phyloP scores from a whole-genome alignment of 306 rosid genomes.

The Quercus berberidifolia region DNA sequence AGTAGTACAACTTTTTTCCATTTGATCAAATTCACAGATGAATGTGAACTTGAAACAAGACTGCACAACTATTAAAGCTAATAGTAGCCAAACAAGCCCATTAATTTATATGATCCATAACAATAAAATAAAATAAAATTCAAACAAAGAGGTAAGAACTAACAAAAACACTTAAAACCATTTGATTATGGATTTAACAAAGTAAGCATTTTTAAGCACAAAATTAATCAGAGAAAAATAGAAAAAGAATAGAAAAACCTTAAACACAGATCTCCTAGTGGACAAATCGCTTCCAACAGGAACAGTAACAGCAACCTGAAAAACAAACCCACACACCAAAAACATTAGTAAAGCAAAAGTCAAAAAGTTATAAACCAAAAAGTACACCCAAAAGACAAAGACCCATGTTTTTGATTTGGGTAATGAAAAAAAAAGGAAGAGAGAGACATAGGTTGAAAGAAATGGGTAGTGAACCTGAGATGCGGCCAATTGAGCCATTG shows the following conservation, averaged over 20 bases:
- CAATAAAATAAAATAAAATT: too few species aligned
- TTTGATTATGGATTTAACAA: neutral
- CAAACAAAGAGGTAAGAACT: neutral
- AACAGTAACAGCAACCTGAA: conserved; percentile 44
- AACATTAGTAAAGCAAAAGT: neutral
- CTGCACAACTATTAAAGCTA: neutral
- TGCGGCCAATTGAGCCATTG: conserved; percentile 40
- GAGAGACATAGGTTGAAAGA: neutral
- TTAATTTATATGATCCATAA: neutral
- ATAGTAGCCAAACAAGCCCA: neutral
- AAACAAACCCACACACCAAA: neutral
- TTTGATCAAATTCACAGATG: neutral
- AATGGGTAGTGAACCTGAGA: conserved; percentile 35
- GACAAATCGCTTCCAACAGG: conserved; percentile 46
- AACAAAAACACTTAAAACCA: neutral
- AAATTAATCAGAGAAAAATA: neutral
- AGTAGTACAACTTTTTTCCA: neutral
- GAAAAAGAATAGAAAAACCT: conserved; percentile 24
- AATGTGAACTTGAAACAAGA: neutral
- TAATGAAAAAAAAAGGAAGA: too few species aligned
- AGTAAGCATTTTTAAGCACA: neutral
- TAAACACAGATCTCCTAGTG: conserved; percentile 44
- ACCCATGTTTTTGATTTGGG: neutral
- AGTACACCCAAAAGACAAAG: neutral
- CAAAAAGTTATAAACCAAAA: neutral